phyloP scores from a whole-genome alignment of 805 yeast genomes.

The Ogataea kodamae region DNA sequence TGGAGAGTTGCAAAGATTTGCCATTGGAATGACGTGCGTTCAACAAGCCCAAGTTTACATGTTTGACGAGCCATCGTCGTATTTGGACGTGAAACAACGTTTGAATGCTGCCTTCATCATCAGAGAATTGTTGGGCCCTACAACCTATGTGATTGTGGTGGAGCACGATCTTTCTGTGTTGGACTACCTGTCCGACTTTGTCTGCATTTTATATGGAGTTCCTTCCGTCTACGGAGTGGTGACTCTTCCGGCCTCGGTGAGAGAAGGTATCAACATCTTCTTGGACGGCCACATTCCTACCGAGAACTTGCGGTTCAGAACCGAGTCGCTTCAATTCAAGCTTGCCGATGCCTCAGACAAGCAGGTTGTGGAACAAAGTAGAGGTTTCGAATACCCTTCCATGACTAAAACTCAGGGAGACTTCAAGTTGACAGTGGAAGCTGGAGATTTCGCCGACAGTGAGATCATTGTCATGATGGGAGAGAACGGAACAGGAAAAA shows the following conservation, averaged over 20 bases:
- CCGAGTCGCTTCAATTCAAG: slow-evolving; percentile 92
- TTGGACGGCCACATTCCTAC: slow-evolving; percentile 97
- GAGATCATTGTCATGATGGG: slow-evolving; percentile 99
- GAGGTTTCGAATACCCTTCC: slow-evolving; percentile 71
- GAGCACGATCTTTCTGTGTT: slow-evolving; percentile 98
- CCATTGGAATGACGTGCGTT: slow-evolving; percentile 95
- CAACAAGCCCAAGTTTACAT: slow-evolving; percentile 94
- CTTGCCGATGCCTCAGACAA: slow-evolving; percentile 85
- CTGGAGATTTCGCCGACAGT: slow-evolving; percentile 92
- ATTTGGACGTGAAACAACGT: slow-evolving; percentile 97
- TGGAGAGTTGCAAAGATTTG: slow-evolving; percentile 98
- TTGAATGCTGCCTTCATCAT: slow-evolving; percentile 94
- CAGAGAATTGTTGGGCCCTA: slow-evolving; percentile 74
- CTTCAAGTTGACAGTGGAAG: slow-evolving; percentile 75
- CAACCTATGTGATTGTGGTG: slow-evolving; percentile 88
- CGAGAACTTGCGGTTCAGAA: slow-evolving; percentile 95
- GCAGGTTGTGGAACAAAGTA: slow-evolving; percentile 69
- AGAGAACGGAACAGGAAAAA: slow-evolving; percentile 99
- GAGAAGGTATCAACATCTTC: slow-evolving; percentile 99
- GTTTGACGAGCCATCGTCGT: slow-evolving; percentile 99
- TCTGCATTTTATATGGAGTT: slow-evolving; percentile 95
- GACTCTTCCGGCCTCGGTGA: slow-evolving; percentile 90
- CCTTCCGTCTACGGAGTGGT: slow-evolving; percentile 99
- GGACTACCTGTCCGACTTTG: slow-evolving; percentile 94
- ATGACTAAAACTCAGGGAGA: slow-evolving; percentile 95